phyloP scores from a whole-genome alignment of 1,284 basidiomycete species.

The Marasmius tenuissimus region DNA sequence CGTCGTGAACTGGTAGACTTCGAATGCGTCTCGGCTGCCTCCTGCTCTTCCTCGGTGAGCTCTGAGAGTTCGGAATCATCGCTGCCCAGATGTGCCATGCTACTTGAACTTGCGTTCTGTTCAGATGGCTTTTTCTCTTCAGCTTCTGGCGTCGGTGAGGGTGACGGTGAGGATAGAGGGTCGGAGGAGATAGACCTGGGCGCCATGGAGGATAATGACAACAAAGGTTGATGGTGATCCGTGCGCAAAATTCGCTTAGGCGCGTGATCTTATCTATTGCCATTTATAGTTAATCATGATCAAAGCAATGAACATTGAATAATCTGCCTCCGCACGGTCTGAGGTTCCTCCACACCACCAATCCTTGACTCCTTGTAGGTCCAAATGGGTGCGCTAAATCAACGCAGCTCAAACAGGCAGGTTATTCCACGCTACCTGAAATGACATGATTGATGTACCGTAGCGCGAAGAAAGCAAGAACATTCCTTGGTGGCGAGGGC shows the following conservation, averaged over 20 bases:
- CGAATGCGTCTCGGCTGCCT: conserved; percentile 30
- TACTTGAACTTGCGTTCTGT: conserved; percentile 31
- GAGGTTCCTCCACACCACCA: too few relatives aligned
- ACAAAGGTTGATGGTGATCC: conserved; percentile 34
- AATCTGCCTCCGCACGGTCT: too few relatives aligned
- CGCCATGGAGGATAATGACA: conserved; percentile 44
- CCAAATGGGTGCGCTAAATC: too few relatives aligned
- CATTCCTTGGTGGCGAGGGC: too few relatives aligned
- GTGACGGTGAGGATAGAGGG: conserved; percentile 63
- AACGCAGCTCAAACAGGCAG: too few relatives aligned
- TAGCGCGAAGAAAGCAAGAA: too few relatives aligned
- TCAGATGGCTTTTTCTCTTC: conserved; percentile 18
- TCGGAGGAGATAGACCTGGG: conserved; percentile 59
- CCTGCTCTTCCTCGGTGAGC: conserved; percentile 77
- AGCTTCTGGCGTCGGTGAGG: conserved; percentile 41
- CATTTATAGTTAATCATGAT: not conserved
- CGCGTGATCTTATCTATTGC: conserved; percentile 10
- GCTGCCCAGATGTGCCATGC: conserved; percentile 44
- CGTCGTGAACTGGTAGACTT: conserved; percentile 9
- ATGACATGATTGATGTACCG: too few relatives aligned
- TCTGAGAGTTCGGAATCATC: conserved; percentile 78
- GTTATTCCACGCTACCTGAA: too few relatives aligned
- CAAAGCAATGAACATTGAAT: not conserved
- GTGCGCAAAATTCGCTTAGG: conserved; percentile 36
- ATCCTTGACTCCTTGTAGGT: too few relatives aligned